A percentile compares a stretch with the other conserved stretches of the same genome.
These are phyloP conservation scores for Backusella sp. DNA, from an alignment of 192 early-diverging fungal genomes.

Conservation along the genomic window DNA sequence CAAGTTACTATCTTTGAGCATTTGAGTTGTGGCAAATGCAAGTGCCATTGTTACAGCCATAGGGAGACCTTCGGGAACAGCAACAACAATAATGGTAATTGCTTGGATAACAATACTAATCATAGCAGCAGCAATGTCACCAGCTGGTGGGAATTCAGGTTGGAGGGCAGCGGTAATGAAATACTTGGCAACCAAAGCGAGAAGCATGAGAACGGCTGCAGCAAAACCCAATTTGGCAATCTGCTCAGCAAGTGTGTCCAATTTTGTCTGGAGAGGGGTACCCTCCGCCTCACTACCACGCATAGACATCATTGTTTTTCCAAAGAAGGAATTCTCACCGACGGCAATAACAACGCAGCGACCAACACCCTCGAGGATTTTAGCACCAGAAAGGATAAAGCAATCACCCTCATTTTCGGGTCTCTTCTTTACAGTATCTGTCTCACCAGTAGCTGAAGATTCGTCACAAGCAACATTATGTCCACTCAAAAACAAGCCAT, in stretches of 20 bases:
- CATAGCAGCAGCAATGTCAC: constrained; percentile 53
- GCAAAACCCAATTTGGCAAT: constrained; percentile 92
- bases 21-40: constrained; percentile 77
- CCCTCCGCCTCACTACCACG: constrained; percentile 63
- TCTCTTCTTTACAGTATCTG: constrained; percentile 81
- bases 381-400: constrained; percentile 89
- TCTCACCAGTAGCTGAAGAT: constrained; percentile 88
- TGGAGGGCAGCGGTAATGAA: constrained; percentile 59
- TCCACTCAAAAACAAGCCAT: constrained; percentile 77
- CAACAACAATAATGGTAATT: constrained; percentile 79
- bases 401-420: constrained; percentile 54
- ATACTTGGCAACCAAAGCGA: constrained; percentile 68
- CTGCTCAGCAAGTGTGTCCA: constrained; percentile 83
- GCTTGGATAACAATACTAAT: constrained; percentile 76
- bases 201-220: constrained; percentile 78
- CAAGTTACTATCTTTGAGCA: constrained; percentile 80
- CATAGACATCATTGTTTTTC: constrained; percentile 87
- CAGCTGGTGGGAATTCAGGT: constrained; percentile 55
- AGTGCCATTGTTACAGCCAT: constrained; percentile 85
- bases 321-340: constrained; percentile 83
- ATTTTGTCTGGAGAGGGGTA: constrained; percentile 92
- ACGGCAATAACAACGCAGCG: constrained; percentile 81
- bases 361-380: constrained; percentile 89
- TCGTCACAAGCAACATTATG: constrained; percentile 88
- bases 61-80: constrained; percentile 85